Evolutionary conservation across 805 yeast species (phyloP), one percentile per base, ranked within the genome.

Genomic region (Wickerhamiella sorbophila): DNA sequence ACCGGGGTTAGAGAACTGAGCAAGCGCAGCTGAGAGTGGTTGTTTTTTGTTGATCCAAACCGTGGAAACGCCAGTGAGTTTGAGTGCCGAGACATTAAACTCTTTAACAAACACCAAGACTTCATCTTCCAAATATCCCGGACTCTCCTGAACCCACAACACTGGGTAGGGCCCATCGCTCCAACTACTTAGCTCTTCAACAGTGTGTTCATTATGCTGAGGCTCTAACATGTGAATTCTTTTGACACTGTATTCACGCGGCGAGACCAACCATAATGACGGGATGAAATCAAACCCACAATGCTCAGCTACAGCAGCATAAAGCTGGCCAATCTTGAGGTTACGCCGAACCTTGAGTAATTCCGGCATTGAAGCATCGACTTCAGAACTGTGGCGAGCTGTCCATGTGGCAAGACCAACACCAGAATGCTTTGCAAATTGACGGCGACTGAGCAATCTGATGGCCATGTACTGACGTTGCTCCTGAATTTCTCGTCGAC

Each of bases 401-500:
- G 14, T 21, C 38, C 38, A 36, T 5, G 38, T 24, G 39, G 33
- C 33, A 20, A 29, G 21, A 5, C 48, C 57, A 3, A 42, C 42
- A 10, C 48, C 48, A 3, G 9, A 8, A 31, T 48, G 50, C 31
- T 46, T 42, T 29, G 19, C 16, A 16, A 45, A 41, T 12, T 39
- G 38, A 17, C 31, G 27, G 9, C 20, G 16, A 2, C 40, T 16
- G 16, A 48, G 33, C 10, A 47, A 39, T 6, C 42, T 35, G n/a
- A 51, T 19, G 12, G 31, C 20, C 47, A 50, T 36, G 31, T 27
- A 44, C 33, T 46, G 53, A 29, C 44, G 83, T 62, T 74, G 75
- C 54, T 88, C 96, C 47, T 78, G 84, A 34, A 69, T 64, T 47
- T 80, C 83, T 47, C 70, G 72, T 31, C 73, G 67, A 29, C 71